Base-by-base conservation (phyloP, 352 stramenopile species). In the Pythium dissotocum region DNA sequence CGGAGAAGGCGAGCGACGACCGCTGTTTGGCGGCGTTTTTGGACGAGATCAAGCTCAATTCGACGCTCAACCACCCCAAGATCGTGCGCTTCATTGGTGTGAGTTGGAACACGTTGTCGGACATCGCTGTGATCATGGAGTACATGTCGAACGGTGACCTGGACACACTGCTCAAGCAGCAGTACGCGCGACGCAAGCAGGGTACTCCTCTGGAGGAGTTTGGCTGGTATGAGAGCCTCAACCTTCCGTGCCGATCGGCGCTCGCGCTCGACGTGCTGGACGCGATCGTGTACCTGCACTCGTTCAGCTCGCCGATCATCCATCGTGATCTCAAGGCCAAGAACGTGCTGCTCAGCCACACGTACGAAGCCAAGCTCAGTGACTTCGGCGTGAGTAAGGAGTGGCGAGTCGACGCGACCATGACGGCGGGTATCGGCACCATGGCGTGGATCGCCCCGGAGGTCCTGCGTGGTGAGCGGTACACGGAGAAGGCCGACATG, bases 371-470 rank as follows among this genome's bases (percentile, higher is more conserved):
- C 26, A 95, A 95, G 67, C 63, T 94, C 53, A 93, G 78, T 42
- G 85, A 95, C 64, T 95, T 95, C 71, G 88, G 88, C n/a, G 76
- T 91, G 61, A 91, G 82, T 67, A 81, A 81, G 16, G 83, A 93
- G 70, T 88, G 82, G 83, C 76, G 80, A 35, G 81, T 92, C 46
- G 84, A 95, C 42, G 80, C 76, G 0, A 94, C 87, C 0, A 93
- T 93, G 85, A 93, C 87, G 6, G 85, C 82, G 7, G 85, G 83
- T 8, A 92, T 93, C 38, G 87, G 85, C n/a, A 94, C 85, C 46
- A 89, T 95, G 77, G 87, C 87, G 40, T 95, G 85, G 85, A 93
- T 95, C 68, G 83, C 87, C 2, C 87, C 87, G 0, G 85, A 95
- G 64, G 81, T 95, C 52, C 64, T 95, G 54, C 79, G 85, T 0